Evolutionary conservation across 2,329 filamentous ascomycete species (phyloP), one percentile per base, ranked within the genome.

Genomic region (Colletotrichum ledebouriae): DNA sequence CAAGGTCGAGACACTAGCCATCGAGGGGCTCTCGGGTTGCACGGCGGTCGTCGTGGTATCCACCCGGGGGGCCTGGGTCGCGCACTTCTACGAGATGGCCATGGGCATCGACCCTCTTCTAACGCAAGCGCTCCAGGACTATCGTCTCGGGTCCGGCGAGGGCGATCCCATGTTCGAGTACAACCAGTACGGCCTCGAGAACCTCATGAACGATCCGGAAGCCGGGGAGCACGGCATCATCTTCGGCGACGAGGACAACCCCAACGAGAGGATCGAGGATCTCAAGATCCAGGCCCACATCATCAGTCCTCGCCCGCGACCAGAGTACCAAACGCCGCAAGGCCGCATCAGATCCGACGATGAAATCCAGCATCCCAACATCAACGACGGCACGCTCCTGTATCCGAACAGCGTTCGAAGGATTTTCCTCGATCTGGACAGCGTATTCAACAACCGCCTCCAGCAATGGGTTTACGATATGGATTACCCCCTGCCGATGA

Each of bases 31-130:
- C 12, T n/a, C 25, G 33, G 63, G 63, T 37, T 66, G 63, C 50
- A 61, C 63, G 20, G 20, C 63, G 10, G 39, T 67, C 12, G 17
- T 67, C 33, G 42, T 62, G 9, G n/a, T 67, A 6, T 56, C 63
- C 6, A 47, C 13, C 9, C 25, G 37, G 17, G 63, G 63, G 6
- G 63, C 58, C 13, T 67, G 44, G 41, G 57, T 39, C 4, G 13
- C 17, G 22, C 39, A 61, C 22, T 52, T 61, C n/a, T 61, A 15
- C 17, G 63, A 61, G 44, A 17, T 29, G n/a, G 15, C 39, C 42
- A 17, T 52, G 20, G 6, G 17, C 10, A 22, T 25, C 22, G 39
- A 55, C 12, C 37, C 9, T 6, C 12, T 20, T 6, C 29, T 59
- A 12, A 12, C 15, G 29, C 15, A 29, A 22, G 56, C 56, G 9